These are phyloP conservation scores for Metarhizium anisopliae DNA, from an alignment of 2,329 filamentous ascomycete species.

Conservation along the genomic window DNA sequence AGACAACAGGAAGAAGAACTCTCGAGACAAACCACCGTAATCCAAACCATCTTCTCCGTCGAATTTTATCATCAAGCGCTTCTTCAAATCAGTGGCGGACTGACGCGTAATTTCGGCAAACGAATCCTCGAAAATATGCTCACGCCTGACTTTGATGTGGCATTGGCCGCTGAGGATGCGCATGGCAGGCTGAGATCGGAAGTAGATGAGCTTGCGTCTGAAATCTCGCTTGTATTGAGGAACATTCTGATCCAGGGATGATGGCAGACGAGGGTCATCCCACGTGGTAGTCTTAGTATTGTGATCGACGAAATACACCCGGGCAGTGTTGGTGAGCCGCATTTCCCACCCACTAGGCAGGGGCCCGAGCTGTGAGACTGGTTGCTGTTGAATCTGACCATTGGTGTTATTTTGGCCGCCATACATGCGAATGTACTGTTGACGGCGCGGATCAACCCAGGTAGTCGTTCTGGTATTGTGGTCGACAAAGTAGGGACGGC, in stretches of 20 bases:
- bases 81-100: conserved; percentile 92
- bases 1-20: conserved; percentile 98
- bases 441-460: conserved; percentile 93
- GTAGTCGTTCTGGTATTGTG: conserved; percentile 97
- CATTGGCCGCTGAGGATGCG: conserved; percentile 94
- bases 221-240: conserved; percentile 99
- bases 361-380: conserved; percentile 91
- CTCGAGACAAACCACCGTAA: conserved; percentile 93
- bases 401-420: conserved; percentile 75
- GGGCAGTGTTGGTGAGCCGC: conserved; percentile 94
- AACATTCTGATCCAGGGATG: conserved; percentile 94
- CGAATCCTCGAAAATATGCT: conserved; percentile 97
- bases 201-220: conserved; percentile 95
- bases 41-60: conserved; percentile 97
- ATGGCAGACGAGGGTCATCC: conserved; percentile 93
- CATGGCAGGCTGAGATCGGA: conserved; percentile 93
- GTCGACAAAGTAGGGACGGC: conserved; percentile 92
- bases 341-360: conserved; percentile 98
- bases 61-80: conserved; percentile 98
- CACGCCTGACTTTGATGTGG: conserved; percentile 93
- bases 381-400: conserved; percentile 90
- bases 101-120: conserved; percentile 98
- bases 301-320: conserved; percentile 98
- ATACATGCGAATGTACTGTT: conserved; percentile 98
- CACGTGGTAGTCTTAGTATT: conserved; percentile 99